phyloP scores from a whole-genome alignment of 2,329 filamentous ascomycete species.

The Parafenestella ontariensis region DNA sequence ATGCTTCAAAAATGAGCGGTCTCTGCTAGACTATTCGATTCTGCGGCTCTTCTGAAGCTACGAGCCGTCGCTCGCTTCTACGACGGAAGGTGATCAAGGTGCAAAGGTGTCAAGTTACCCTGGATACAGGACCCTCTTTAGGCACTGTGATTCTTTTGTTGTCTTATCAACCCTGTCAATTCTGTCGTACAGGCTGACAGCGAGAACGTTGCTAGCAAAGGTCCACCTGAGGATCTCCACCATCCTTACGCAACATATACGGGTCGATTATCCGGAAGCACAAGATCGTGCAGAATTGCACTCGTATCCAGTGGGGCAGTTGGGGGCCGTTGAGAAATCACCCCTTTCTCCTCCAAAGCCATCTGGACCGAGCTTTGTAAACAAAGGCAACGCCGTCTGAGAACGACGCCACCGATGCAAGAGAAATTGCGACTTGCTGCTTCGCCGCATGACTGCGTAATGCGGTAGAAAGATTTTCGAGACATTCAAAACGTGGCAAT shows the following conservation, averaged over 20 bases:
- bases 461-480: background rate
- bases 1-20: background rate
- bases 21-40: background rate
- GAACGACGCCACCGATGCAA: slow-evolving; percentile 9
- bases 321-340: slow-evolving; percentile 6
- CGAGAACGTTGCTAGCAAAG: too few species aligned
- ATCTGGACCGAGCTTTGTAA: background rate
- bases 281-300: background rate
- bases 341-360: slow-evolving; percentile 5
- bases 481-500: background rate
- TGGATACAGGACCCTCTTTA: too few species aligned
- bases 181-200: too few species aligned
- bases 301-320: slow-evolving; percentile 3
- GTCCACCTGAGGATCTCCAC: background rate
- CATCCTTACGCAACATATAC: background rate
- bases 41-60: background rate
- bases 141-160: too few species aligned
- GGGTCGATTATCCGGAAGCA: background rate
- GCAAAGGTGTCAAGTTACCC: too few species aligned
- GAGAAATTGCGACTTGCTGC: background rate
- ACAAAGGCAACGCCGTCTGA: slow-evolving; percentile 6
- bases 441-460: slow-evolving; percentile 2
- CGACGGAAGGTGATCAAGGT: too few species aligned
- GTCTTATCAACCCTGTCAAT: too few species aligned
- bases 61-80: too few species aligned